A percentile compares a stretch with the other conserved stretches of the same genome.
phyloP scores from a whole-genome alignment of 2,329 filamentous ascomycete genomes.

The Magnaporthiopsis rhizophila region DNA sequence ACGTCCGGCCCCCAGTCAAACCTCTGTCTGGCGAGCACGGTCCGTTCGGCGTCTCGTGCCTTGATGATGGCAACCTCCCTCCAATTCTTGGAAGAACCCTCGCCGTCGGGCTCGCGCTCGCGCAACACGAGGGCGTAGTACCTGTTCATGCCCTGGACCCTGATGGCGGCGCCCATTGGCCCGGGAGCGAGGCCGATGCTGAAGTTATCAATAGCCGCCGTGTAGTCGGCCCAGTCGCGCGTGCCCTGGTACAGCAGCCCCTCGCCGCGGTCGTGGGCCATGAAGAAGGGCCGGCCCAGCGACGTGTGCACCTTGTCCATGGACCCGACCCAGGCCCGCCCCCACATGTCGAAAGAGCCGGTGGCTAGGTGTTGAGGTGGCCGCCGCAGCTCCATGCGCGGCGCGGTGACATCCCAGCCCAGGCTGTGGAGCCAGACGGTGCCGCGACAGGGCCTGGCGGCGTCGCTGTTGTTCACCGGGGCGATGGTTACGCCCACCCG shows the following conservation, averaged over 20 bases:
- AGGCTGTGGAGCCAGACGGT: conserved; percentile 17
- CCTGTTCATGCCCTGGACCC: conserved; percentile 22
- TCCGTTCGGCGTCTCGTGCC: not conserved
- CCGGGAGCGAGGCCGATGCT: conserved; percentile 19
- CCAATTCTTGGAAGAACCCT: too few species aligned
- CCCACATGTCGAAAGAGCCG: conserved; percentile 17
- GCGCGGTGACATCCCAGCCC: conserved; percentile 14
- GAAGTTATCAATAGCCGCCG: conserved; percentile 14
- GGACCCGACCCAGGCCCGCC: conserved; percentile 20
- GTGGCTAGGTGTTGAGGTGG: conserved; percentile 3
- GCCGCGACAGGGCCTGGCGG: conserved; percentile 2
- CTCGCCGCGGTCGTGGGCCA: conserved; percentile 22
- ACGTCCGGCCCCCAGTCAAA: not conserved
- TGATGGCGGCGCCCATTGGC: conserved; percentile 13
- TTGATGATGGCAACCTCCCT: not conserved
- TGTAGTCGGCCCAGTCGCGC: conserved; percentile 24
- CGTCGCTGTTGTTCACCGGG: not conserved
- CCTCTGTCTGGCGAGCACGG: not conserved
- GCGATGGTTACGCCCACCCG: conserved; percentile 16
- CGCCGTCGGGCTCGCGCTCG: not conserved
- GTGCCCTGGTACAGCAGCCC: conserved; percentile 24
- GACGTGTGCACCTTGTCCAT: conserved; percentile 16
- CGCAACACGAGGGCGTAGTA: conserved; percentile 21
- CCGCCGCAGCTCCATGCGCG: conserved; percentile 8
- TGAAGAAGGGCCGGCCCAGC: conserved; percentile 14